Conservation (phyloP, 1,284 basidiomycete genomes). For the Spongiforma sp. region DNA sequence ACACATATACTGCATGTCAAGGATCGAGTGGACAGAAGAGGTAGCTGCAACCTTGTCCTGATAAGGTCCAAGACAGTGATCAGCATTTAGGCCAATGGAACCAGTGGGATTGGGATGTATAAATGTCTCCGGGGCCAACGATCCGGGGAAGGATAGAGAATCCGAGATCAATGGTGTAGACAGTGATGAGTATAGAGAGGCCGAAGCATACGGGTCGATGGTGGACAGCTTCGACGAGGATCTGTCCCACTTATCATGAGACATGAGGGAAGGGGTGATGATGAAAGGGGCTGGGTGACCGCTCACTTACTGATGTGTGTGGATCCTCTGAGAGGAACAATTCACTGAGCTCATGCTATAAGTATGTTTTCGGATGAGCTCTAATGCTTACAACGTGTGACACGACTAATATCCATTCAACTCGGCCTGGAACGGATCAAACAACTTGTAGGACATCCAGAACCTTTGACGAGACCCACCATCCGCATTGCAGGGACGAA, state of each 20-base stretch:
- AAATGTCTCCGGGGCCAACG: not conserved
- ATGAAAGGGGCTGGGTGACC: too few species aligned
- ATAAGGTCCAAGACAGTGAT: not conserved
- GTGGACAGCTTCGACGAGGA: not conserved
- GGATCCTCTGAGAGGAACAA: too few species aligned
- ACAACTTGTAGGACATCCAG: constrained; percentile 62
- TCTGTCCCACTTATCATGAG: not conserved
- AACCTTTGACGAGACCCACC: constrained; percentile 78
- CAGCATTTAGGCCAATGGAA: not conserved
- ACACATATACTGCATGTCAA: not conserved
- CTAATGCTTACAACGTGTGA: too few species aligned
- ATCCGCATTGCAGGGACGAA: constrained; percentile 97
- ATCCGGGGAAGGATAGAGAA: not conserved
- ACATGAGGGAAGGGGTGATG: too few species aligned
- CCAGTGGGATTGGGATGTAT: not conserved
- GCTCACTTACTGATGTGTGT: too few species aligned
- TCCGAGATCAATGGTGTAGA: not conserved
- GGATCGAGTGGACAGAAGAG: not conserved
- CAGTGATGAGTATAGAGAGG: not conserved
- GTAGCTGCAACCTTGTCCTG: not conserved
- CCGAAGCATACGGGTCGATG: not conserved
- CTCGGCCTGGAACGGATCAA: constrained; percentile 78
- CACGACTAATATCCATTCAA: constrained; percentile 82
- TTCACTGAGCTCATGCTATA: too few species aligned
- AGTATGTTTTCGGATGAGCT: too few species aligned